phyloP scores from a whole-genome alignment of 495 filamentous ascomycete species.

The Mycothermus thermophilus region DNA sequence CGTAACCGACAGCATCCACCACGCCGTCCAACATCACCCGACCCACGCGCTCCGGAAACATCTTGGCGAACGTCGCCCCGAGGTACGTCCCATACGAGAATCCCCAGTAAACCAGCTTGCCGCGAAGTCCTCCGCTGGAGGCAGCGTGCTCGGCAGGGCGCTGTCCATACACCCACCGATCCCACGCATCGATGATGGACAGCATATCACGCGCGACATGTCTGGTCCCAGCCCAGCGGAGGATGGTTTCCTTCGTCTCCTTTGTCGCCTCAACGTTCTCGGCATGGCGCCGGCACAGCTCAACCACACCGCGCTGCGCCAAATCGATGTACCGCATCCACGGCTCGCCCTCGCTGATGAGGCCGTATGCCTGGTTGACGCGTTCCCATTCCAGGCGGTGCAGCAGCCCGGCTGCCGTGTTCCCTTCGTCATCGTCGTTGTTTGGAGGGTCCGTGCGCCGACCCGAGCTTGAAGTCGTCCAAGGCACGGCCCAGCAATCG shows the following conservation, averaged over 20 bases:
- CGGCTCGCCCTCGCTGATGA: slow-evolving; percentile 23
- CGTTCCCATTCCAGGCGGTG: slow-evolving; percentile 11
- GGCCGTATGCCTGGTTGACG: slow-evolving; percentile 11
- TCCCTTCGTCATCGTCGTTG: slow-evolving; percentile 3
- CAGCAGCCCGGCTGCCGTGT: slow-evolving; percentile 2
- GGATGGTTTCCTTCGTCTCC: slow-evolving; percentile 12
- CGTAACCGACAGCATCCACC: slow-evolving; percentile 27
- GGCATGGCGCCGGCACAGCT: slow-evolving; percentile 28
- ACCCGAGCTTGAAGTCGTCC: no score
- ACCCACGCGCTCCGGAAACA: slow-evolving; percentile 32
- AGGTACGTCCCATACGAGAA: slow-evolving; percentile 48
- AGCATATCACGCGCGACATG: slow-evolving; percentile 27
- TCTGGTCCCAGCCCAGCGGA: slow-evolving; percentile 18
- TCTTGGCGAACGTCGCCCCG: slow-evolving; percentile 35
- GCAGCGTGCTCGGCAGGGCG: no score
- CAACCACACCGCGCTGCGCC: slow-evolving; percentile 16
- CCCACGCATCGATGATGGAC: slow-evolving; percentile 29
- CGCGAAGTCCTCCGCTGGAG: slow-evolving; percentile 14
- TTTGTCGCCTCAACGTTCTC: slow-evolving; percentile 17
- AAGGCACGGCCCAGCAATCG: slow-evolving; percentile 26
- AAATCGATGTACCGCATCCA: slow-evolving; percentile 19
- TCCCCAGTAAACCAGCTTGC: slow-evolving; percentile 45
- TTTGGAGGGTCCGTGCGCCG: no score
- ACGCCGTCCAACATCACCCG: slow-evolving; percentile 28
- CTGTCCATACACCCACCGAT: slow-evolving; percentile 14